Conservation (phyloP, 257 asterid species). For the Plantago elongata region DNA sequence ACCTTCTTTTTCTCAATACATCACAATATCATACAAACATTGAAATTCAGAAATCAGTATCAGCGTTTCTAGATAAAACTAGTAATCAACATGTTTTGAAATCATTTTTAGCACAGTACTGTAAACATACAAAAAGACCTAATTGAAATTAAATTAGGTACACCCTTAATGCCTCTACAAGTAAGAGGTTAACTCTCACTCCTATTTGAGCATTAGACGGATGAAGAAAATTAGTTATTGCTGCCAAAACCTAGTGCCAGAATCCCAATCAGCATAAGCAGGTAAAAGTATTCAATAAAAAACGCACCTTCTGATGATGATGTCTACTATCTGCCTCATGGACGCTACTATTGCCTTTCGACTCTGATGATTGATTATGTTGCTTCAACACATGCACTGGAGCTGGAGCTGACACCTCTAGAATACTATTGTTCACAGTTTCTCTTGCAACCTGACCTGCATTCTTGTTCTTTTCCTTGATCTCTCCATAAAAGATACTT, state of each 20-base stretch:
- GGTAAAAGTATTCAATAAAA: background rate
- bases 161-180: no score
- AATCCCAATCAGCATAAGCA: background rate
- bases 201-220: background rate
- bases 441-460: background rate
- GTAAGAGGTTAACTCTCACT: no score
- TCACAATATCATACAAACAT: no score
- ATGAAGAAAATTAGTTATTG: background rate
- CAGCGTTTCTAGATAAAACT: no score
- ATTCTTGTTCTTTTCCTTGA: constrained; percentile 3
- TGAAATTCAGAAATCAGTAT: no score
- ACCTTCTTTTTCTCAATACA: no score
- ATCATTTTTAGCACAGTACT: no score
- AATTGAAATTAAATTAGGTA: no score
- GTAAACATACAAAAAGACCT: no score
- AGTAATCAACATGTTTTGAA: no score
- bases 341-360: constrained; percentile 9
- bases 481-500: background rate
- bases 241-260: background rate
- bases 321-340: background rate
- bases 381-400: constrained; percentile 10
- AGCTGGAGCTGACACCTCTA: constrained; percentile 2
- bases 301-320: constrained; percentile 17
- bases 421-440: background rate
- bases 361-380: background rate